phyloP scores from a whole-genome alignment of 148 eudicot species.

The Chenopodium suecicum region DNA sequence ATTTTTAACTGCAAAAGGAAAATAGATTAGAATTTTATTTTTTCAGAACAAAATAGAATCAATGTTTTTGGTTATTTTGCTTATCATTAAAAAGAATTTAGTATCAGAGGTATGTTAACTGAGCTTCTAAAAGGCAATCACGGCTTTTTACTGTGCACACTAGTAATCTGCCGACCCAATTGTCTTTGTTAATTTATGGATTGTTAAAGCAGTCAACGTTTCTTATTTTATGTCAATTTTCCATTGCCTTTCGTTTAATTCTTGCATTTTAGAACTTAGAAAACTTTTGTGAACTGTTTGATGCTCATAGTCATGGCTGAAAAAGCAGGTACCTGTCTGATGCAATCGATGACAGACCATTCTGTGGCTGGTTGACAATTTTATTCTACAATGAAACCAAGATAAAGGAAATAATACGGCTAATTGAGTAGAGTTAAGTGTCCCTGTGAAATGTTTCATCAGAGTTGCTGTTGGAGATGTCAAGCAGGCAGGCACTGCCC shows the following conservation, averaged over 20 bases:
- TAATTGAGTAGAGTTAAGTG: neutral
- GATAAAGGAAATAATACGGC: neutral
- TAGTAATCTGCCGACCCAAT: neutral
- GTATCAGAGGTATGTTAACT: neutral
- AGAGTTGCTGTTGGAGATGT: neutral
- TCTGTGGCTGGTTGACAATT: neutral
- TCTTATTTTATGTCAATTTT: neutral
- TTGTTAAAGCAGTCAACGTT: neutral
- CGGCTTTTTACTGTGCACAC: neutral
- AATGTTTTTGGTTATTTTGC: neutral
- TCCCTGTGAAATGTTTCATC: neutral
- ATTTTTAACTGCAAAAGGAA: neutral
- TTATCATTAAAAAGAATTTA: neutral
- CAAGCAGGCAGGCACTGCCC: neutral
- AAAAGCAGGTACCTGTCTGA: constrained; percentile 9
- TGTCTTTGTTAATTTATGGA: neutral
- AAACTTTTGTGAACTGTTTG: neutral
- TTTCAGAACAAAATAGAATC: neutral
- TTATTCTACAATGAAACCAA: neutral
- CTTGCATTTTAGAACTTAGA: neutral
- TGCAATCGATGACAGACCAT: neutral
- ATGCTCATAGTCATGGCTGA: neutral
- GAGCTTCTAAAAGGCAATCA: neutral
- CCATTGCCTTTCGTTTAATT: neutral
- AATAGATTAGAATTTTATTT: neutral